Base-by-base conservation (phyloP, 2,329 filamentous ascomycete genomes). In the Dothiorella sarmentorum region DNA sequence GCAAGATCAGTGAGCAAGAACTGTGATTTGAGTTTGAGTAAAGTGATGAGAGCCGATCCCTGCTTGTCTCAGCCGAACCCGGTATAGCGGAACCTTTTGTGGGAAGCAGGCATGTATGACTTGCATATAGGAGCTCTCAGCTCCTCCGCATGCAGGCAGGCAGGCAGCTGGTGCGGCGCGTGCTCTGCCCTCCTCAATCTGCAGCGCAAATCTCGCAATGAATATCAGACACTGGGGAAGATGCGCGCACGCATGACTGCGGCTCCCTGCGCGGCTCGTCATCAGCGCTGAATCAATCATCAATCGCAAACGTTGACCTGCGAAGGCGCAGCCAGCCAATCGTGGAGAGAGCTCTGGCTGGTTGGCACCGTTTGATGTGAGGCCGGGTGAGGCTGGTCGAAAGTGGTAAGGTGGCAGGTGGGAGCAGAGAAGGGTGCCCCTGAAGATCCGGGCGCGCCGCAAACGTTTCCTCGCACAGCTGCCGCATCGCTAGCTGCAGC, bases 141-240 rank as follows among this genome's bases (percentile, higher is more conserved):
- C 49, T 53, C 49, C 49, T 53, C 49, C 49, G 20, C 49, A 51
- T 20, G 40, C 15, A 7, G 18, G 44, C 15, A 7, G 18, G 44
- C 29, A 22, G 44, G 31, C 20, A 27, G 33, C 22, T 24, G 20
- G 31, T 35, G 45, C 45, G 45, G 49, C 33, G 49, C 49, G 33
- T 53, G 49, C 49, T 38, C n/a, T 22, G 18, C 33, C 5, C 11
- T 37, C 22, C 35, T 18, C 31, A 53, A 53, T 53, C 49, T 53
- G 49, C 49, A 53, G 33, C 33, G 49, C 49, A 53, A 53, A 53
- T 53, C 49, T 40, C 49, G 49, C 49, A 53, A 53, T 53, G 49
- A 53, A 53, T 38, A 53, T 53, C 49, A 53, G 49, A 53, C 49
- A 40, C 49, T 53, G 49, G 49, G 49, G 49, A 53, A 53, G 49